These are phyloP conservation scores for Ceratocystis alfenasii DNA, from an alignment of 2,329 filamentous ascomycete species.

Conservation along the genomic window DNA sequence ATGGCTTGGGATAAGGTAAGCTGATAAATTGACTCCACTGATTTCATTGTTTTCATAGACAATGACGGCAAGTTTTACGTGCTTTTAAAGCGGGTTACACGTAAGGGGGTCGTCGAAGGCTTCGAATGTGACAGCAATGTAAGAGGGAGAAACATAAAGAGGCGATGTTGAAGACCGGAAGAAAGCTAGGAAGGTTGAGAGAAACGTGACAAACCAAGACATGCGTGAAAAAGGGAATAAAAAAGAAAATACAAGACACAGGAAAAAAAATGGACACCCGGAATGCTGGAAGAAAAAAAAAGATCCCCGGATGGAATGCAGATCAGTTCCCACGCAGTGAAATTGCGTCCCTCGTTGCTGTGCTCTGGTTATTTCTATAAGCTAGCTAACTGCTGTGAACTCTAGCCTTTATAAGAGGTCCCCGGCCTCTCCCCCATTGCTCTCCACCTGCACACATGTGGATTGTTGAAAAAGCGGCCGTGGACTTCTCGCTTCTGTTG, in stretches of 20 bases:
- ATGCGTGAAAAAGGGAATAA: slow-evolving; percentile 5
- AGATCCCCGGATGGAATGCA: slow-evolving; percentile 3
- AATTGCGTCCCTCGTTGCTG: slow-evolving; percentile 10
- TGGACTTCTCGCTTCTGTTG: not conserved
- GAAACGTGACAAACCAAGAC: slow-evolving; percentile 3
- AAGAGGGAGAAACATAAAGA: slow-evolving; percentile 10
- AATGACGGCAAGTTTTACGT: not conserved
- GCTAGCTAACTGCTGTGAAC: not conserved
- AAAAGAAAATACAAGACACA: not conserved
- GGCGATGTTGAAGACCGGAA: not conserved
- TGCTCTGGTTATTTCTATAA: not conserved
- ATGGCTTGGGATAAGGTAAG: no score
- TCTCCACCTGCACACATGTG: not conserved
- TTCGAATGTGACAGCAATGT: slow-evolving; percentile 5
- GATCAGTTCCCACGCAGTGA: slow-evolving; percentile 7
- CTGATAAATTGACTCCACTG: no score
- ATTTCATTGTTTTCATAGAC: no score
- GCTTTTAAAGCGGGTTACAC: not conserved
- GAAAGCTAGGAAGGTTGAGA: not conserved
- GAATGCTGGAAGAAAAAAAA: slow-evolving; percentile 8
- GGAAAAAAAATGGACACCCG: slow-evolving; percentile 7
- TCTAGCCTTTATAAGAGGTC: slow-evolving; percentile 3
- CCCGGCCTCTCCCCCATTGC: not conserved
- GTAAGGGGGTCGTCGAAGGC: not conserved
- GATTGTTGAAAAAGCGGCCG: not conserved